A percentile compares a stretch with the other conserved stretches of the same genome.
phyloP scores from a whole-genome alignment of 352 stramenopile species.

The Globisporangium paroecandrum region DNA sequence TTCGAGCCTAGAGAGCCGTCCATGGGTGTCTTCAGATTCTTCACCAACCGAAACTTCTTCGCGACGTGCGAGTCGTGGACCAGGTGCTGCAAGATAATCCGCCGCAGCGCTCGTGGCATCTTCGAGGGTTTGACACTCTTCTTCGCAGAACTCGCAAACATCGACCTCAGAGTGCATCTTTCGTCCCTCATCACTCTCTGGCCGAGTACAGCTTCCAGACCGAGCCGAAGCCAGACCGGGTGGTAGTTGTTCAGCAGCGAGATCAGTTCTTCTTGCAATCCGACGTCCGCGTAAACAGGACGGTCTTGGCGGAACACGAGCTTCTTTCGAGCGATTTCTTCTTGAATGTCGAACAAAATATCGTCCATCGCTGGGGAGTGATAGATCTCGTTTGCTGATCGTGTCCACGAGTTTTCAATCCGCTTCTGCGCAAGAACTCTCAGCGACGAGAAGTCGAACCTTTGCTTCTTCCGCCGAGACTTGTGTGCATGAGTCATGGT shows the following conservation, averaged over 20 bases:
- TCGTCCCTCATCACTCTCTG: slow-evolving; percentile 50
- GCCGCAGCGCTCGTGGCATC: slow-evolving; percentile 53
- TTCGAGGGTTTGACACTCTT: slow-evolving; percentile 29
- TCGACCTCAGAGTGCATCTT: slow-evolving; percentile 47
- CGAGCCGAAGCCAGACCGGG: slow-evolving; percentile 88
- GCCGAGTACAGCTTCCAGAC: slow-evolving; percentile 85
- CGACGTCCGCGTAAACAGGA: slow-evolving; percentile 89
- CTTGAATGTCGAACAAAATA: slow-evolving; percentile 57
- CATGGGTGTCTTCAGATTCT: slow-evolving; percentile 63
- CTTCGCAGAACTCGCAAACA: slow-evolving; percentile 36
- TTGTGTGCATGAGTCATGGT: not conserved
- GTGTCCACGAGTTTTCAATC: slow-evolving; percentile 62
- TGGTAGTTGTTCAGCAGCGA: slow-evolving; percentile 90
- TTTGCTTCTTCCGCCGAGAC: slow-evolving; percentile 14
- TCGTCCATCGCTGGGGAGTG: slow-evolving; percentile 47
- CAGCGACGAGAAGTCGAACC: slow-evolving; percentile 68
- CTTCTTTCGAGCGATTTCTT: slow-evolving; percentile 67
- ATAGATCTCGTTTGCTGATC: slow-evolving; percentile 58
- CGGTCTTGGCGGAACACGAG: slow-evolving; percentile 85
- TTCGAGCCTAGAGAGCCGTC: slow-evolving; percentile 44
- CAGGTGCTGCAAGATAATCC: slow-evolving; percentile 64
- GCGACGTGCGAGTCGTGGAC: slow-evolving; percentile 63
- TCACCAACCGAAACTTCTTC: slow-evolving; percentile 59
- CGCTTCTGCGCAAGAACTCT: slow-evolving; percentile 67
- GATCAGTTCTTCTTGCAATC: slow-evolving; percentile 82